These are phyloP conservation scores for Hypoxylon subgilvum DNA, from an alignment of 495 filamentous ascomycete species.

Conservation along the genomic window DNA sequence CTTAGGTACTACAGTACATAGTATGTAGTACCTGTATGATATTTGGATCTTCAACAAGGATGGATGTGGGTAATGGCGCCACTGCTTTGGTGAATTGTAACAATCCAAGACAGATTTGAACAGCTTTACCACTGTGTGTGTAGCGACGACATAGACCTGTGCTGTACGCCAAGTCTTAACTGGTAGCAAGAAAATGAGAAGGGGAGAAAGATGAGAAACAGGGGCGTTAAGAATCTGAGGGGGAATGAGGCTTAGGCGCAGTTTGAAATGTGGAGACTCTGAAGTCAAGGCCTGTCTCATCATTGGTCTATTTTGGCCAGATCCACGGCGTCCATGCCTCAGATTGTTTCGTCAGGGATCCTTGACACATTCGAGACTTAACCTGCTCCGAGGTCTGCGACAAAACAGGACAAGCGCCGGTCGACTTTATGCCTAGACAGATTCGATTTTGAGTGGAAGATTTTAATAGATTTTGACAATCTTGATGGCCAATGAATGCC, in stretches of 20 bases:
- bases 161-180: constrained; percentile 35
- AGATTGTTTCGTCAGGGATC: constrained; percentile 47
- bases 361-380: constrained; percentile 41
- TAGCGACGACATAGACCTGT: constrained; percentile 40
- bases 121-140: constrained; percentile 8
- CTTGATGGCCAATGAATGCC: no score
- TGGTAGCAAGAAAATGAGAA: constrained; percentile 25
- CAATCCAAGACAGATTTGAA: constrained; percentile 18
- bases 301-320: constrained; percentile 16
- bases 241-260: constrained; percentile 27
- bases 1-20: no score
- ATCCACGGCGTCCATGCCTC: constrained; percentile 38
- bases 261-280: constrained; percentile 30
- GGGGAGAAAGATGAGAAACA: constrained; percentile 1
- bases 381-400: constrained; percentile 17
- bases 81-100: constrained; percentile 30
- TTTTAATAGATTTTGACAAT: no score
- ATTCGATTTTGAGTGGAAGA: not conserved
- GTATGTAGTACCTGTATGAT: constrained; percentile 38
- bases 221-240: constrained; percentile 13
- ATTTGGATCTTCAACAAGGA: constrained; percentile 29
- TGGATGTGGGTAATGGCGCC: constrained; percentile 50
- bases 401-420: constrained; percentile 28
- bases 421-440: constrained; percentile 11
- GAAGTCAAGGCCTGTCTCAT: not conserved